These are phyloP conservation scores for Suillus bovinus DNA, from an alignment of 768 basidiomycete species.

Conservation along the genomic window DNA sequence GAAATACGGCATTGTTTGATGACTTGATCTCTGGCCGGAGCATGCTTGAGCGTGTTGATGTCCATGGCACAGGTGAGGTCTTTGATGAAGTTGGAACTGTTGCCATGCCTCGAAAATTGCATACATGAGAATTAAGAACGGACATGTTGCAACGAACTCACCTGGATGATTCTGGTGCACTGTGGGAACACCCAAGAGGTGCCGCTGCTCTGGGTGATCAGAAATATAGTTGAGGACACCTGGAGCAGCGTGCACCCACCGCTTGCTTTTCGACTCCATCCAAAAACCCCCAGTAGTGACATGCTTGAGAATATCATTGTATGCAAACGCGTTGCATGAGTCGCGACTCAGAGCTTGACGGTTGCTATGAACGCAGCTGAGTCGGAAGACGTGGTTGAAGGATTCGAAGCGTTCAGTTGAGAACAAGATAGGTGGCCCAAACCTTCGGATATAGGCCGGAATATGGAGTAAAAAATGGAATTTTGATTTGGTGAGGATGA, in stretches of 20 bases:
- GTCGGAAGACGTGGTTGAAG: conserved; percentile 28
- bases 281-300: conserved; percentile 19
- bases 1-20: not conserved
- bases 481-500: conserved; percentile 30
- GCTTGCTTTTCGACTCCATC: conserved; percentile 6
- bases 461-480: conserved; percentile 35
- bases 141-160: not conserved
- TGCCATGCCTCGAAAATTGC: conserved; percentile 3
- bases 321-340: conserved; percentile 15
- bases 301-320: conserved; percentile 19
- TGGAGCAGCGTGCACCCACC: conserved; percentile 10
- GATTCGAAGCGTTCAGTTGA: conserved; percentile 32
- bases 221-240: conserved; percentile 4
- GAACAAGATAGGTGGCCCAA: conserved; percentile 31
- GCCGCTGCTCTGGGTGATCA: conserved; percentile 9
- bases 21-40: not conserved
- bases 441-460: conserved; percentile 24
- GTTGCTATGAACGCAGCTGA: conserved; percentile 29
- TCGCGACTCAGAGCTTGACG: conserved; percentile 30
- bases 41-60: conserved; percentile 1
- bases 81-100: conserved; percentile 1
- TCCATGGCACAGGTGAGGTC: conserved; percentile 5
- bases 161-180: conserved; percentile 2
- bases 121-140: not conserved
- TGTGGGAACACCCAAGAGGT: conserved; percentile 7